Conservation (phyloP, 768 basidiomycete species). For the Harrya chromipes region DNA sequence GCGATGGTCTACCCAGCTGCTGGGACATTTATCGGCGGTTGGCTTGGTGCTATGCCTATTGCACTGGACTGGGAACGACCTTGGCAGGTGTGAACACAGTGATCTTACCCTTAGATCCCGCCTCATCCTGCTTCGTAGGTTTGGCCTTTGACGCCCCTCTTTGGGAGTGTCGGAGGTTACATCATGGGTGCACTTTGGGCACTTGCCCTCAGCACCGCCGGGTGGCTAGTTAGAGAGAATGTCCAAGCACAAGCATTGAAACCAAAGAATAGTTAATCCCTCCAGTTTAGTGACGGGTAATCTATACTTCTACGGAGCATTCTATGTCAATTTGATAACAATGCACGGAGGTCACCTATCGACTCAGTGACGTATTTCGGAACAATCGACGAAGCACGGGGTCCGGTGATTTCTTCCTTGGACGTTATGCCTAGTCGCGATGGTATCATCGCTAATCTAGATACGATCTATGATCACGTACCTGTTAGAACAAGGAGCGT, state of each 20-base stretch:
- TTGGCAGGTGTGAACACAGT: slow-evolving; percentile 75
- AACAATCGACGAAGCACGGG: slow-evolving; percentile 63
- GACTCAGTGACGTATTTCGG: slow-evolving; percentile 81
- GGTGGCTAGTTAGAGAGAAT: slow-evolving; percentile 40
- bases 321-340: slow-evolving; percentile 23
- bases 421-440: slow-evolving; percentile 64
- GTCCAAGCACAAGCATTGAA: slow-evolving; percentile 23
- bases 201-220: slow-evolving; percentile 42
- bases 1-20: slow-evolving; percentile 76
- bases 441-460: neutral
- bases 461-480: slow-evolving; percentile 27
- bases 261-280: slow-evolving; percentile 21
- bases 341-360: slow-evolving; percentile 72
- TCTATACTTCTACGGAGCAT: slow-evolving; percentile 4
- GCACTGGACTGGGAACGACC: slow-evolving; percentile 96
- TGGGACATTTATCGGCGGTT: slow-evolving; percentile 70
- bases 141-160: slow-evolving; percentile 80
- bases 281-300: neutral
- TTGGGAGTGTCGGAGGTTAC: slow-evolving; percentile 68
- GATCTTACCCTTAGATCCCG: neutral
- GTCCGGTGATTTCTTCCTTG: slow-evolving; percentile 69
- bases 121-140: slow-evolving; percentile 44
- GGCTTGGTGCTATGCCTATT: slow-evolving; percentile 80
- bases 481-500: slow-evolving; percentile 95
- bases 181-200: slow-evolving; percentile 56